Conservation (phyloP, 306 rosid species). For the Lathyrus tuberosus region DNA sequence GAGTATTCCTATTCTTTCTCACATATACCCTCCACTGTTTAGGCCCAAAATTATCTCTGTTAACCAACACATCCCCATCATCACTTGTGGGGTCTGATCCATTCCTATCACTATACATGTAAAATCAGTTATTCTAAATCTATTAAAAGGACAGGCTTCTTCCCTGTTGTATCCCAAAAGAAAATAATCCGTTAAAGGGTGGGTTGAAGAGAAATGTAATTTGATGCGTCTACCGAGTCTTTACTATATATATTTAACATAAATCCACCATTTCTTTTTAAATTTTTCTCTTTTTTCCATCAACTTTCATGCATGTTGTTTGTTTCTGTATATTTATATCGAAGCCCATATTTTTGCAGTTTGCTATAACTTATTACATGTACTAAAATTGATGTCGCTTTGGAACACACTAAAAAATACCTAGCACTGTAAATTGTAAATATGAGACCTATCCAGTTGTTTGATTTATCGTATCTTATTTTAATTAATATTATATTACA, state of each 20-base stretch:
- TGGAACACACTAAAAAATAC: slow-evolving; percentile 12
- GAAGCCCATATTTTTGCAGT: slow-evolving; percentile 18
- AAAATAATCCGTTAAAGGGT: slow-evolving; percentile 1
- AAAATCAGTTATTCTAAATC: slow-evolving; percentile 15
- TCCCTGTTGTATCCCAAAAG: neutral
- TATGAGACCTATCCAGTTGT: slow-evolving; percentile 1
- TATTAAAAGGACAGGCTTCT: neutral
- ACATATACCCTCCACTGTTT: no score
- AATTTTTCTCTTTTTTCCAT: slow-evolving; percentile 1
- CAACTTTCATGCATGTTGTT: slow-evolving; percentile 2
- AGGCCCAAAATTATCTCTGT: no score
- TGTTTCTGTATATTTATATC: slow-evolving; percentile 14
- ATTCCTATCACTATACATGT: no score
- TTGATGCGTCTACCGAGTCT: slow-evolving; percentile 17
- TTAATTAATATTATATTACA: slow-evolving; percentile 1
- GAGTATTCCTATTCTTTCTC: no score
- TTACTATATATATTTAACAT: neutral
- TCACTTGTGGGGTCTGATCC: no score
- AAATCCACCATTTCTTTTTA: neutral
- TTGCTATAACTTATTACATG: slow-evolving; percentile 8
- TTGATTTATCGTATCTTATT: neutral
- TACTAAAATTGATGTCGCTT: slow-evolving; percentile 27
- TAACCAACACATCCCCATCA: no score
- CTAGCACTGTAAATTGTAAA: slow-evolving; percentile 26
- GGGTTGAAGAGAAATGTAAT: slow-evolving; percentile 10